Evolutionary conservation across 106 monocot species (phyloP), one percentile per base, ranked within the genome.

Genomic region (Agapanthus africanus): DNA sequence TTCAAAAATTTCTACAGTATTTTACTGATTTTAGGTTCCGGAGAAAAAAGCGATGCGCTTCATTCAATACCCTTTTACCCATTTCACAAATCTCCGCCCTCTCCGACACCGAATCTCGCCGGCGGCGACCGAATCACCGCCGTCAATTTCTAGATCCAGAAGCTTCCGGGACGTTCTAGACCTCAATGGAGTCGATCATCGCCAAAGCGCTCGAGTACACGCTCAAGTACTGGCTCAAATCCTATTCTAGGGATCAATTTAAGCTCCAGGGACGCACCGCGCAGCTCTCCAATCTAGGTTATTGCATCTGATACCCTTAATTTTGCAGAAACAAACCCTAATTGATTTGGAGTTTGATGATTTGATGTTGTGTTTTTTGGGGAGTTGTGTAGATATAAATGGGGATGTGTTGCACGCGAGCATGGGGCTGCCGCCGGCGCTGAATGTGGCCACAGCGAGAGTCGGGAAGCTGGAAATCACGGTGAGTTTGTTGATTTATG

Each of bases 141-240:
- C 36, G 49, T 46, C 63, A 25, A n/a, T 8, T 15, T 34, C 41
- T 6, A 26, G 57, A 57, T 57, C 34, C 23, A 32, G 16, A 0
- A 25, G 37, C 39, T 21, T 63, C 70, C 31, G 14, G 81, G 56
- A 68, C 31, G 6, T 69, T 27, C 67, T 26, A 35, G 72, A 54
- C 23, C 28, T 40, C 21, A 38, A 99, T 99, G 97, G 97, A 99
- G 80, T 99, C 97, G 74, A 99, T 99, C 50, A 52, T 99, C 16
- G 97, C 97, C 31, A 73, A 81, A 68, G 97, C 97, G 42, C 80
- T 99, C 50, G 97, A 99, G 80, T 99, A 99, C 84, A 99, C 97
- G 67, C 92, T 99, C 76, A 99, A 90, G 77, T 93, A 99, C 79
- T 99, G 97, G 97, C 97, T 99, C 62, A 89, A 93, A 50, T 99